Base-by-base conservation (phyloP, 202 grass and related monocot species). In the Schoenoplectus tabernaemontani region DNA sequence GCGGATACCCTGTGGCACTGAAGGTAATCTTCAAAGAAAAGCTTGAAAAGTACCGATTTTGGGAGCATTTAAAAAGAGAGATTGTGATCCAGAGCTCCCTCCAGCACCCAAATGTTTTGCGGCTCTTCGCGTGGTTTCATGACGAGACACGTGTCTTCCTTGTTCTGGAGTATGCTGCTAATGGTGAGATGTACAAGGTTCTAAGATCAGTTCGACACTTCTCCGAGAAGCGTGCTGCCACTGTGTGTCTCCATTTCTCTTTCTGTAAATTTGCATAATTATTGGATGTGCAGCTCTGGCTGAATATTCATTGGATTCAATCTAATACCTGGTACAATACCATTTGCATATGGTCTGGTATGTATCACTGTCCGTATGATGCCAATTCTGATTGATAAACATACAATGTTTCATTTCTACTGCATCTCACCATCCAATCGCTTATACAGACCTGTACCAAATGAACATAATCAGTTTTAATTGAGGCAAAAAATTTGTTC, bases 81-180 rank as follows among this genome's bases (percentile, higher is more conserved):
- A 99, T 99, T 56, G 90, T 90, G 88, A 99, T 99, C 76, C 96
- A 99, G 86, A 67, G 75, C 64, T 48, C 81, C 11, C 86, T 99
- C 80, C 77, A 92, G 77, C 92, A 99, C 90, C 92, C 92, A 22
- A 95, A 99, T 84, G 91, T 99, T 79, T 90, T 99, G 82, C 86
- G 89, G 64, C 92, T 99, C 88, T 99, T 92, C 59, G 81, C 88
- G 11, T 95, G 96, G 96, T 95, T 99, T 82, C 89, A 99, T 62
- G 92, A 99, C 57, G 86, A 77, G 53, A 78, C 87, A 28, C 86
- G 88, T 4, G 76, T 99, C 59, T 91, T 99, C 62, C 89, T 99
- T 63, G 90, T 99, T 36, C 81, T 99, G 51, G 92, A 99, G 73
- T 99, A 90, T 64, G 90, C 90, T 5, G 83, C 90, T 30, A 82